phyloP scores from a whole-genome alignment of 2,329 filamentous ascomycete genomes.

The Leptographium radiaticola region DNA sequence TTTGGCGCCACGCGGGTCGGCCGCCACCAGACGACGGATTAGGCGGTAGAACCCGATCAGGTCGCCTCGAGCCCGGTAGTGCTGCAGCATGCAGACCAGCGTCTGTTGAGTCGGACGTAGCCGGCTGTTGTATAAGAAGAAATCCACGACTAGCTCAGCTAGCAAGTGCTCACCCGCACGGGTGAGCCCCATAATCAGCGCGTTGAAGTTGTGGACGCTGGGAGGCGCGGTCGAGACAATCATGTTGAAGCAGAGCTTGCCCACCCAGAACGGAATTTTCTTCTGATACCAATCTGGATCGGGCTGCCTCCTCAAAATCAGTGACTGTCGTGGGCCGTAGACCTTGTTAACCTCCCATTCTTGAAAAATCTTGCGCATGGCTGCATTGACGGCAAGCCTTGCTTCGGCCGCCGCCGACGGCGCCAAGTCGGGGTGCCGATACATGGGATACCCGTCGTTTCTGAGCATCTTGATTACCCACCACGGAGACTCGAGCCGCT shows the following conservation, averaged over 20 bases:
- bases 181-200: constrained; percentile 53
- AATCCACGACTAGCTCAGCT: constrained; percentile 38
- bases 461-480: constrained; percentile 19
- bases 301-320: neutral
- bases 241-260: constrained; percentile 52
- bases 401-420: constrained; percentile 7
- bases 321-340: neutral
- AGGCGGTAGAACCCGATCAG: constrained; percentile 29
- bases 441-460: constrained; percentile 21
- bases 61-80: constrained; percentile 31
- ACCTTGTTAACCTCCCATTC: constrained; percentile 12
- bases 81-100: constrained; percentile 34
- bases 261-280: constrained; percentile 10
- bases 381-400: constrained; percentile 14
- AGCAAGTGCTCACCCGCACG: constrained; percentile 34
- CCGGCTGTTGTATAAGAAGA: constrained; percentile 30
- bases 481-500: constrained; percentile 18
- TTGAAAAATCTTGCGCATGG: constrained; percentile 14
- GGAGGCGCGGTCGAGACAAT: constrained; percentile 48
- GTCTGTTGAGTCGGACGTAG: constrained; percentile 36
- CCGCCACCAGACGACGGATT: constrained; percentile 31
- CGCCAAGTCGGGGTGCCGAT: constrained; percentile 14
- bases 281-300: constrained; percentile 1
- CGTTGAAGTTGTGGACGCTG: constrained; percentile 57
- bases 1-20: constrained; percentile 26